A percentile compares a stretch with the other conserved stretches of the same genome.
These are phyloP conservation scores for Ustilago hordei DNA, from an alignment of 1,284 basidiomycete genomes.

Conservation along the genomic window DNA sequence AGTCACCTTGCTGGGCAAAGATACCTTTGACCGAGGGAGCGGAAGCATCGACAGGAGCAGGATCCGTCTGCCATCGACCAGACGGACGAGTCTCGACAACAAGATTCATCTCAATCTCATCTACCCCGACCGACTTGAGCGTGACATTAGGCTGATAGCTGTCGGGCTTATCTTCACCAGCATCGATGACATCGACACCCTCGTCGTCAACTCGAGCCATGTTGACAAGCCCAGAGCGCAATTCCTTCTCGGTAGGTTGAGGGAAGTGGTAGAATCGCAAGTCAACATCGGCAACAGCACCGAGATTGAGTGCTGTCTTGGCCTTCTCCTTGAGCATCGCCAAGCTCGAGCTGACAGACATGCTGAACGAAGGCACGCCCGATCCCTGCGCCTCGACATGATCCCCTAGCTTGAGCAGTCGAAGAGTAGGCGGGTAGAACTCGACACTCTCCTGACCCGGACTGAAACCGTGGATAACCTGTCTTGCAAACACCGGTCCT, in stretches of 20 bases:
- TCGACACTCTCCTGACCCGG: constrained; percentile 76
- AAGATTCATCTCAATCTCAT: constrained; percentile 61
- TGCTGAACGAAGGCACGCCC: constrained; percentile 34
- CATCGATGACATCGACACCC: constrained; percentile 59
- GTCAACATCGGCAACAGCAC: constrained; percentile 38
- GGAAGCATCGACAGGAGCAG: constrained; percentile 18
- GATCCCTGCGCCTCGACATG: constrained; percentile 58
- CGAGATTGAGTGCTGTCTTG: constrained; percentile 46
- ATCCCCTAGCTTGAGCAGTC: constrained; percentile 73
- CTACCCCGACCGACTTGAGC: constrained; percentile 55
- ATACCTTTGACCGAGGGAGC: constrained; percentile 43
- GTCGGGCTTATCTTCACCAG: constrained; percentile 51
- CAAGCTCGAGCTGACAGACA: constrained; percentile 59
- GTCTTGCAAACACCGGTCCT: constrained; percentile 75
- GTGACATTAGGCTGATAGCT: constrained; percentile 47
- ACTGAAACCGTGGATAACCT: constrained; percentile 74
- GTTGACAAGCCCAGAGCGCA: constrained; percentile 23
- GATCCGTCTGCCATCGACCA: constrained; percentile 62
- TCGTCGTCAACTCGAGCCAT: constrained; percentile 22
- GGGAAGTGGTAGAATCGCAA: constrained; percentile 53
- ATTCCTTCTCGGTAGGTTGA: constrained; percentile 30
- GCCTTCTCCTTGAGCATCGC: constrained; percentile 53
- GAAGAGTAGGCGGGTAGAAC: constrained; percentile 80
- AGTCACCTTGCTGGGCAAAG: constrained; percentile 56
- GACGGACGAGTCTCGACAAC: constrained; percentile 64